phyloP scores from a whole-genome alignment of 371 early-diverging fungal species.

The Dipsacomyces acuminosporus region DNA sequence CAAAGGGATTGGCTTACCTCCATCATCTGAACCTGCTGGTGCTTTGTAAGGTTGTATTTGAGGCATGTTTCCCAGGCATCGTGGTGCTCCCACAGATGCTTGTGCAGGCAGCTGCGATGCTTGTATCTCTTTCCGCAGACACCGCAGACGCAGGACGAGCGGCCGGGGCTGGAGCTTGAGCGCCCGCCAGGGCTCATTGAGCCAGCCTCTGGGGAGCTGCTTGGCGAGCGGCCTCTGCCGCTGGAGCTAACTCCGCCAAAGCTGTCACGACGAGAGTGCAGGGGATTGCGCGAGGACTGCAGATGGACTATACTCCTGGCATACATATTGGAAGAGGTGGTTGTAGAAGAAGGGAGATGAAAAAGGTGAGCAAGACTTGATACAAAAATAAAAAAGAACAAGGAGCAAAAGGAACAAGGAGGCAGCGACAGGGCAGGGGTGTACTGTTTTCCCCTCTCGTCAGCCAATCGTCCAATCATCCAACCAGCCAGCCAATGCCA shows the following conservation, averaged over 20 bases:
- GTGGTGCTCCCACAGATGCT: slow-evolving; percentile 58
- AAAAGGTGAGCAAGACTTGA: too few relatives aligned
- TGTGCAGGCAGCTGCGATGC: slow-evolving; percentile 53
- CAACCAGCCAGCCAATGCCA: too few relatives aligned
- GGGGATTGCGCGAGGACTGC: slow-evolving; percentile 8
- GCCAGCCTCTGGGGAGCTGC: slow-evolving; percentile 36
- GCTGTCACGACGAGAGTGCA: slow-evolving; percentile 29
- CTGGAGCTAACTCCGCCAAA: too few relatives aligned
- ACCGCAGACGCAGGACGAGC: slow-evolving; percentile 46
- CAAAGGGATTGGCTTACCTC: slow-evolving; percentile 43
- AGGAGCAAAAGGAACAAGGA: too few relatives aligned
- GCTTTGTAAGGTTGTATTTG: slow-evolving; percentile 54
- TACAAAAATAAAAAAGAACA: too few relatives aligned
- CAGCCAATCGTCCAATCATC: too few relatives aligned
- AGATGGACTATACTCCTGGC: slow-evolving; percentile 14
- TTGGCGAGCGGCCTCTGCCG: slow-evolving; percentile 28
- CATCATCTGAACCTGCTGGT: slow-evolving; percentile 60
- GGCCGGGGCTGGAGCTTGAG: slow-evolving; percentile 42
- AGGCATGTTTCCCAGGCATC: slow-evolving; percentile 54
- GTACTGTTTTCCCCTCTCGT: too few relatives aligned
- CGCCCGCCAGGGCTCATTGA: slow-evolving; percentile 24
- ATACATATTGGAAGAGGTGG: too few relatives aligned
- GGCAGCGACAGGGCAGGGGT: too few relatives aligned
- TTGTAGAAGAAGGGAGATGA: too few relatives aligned
- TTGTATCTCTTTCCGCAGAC: slow-evolving; percentile 54